Percentiles rank a stretch among this genome's conserved stretches.
Conservation (phyloP, 139 green algal genomes). For the Chlamydomonas sp. region DNA sequence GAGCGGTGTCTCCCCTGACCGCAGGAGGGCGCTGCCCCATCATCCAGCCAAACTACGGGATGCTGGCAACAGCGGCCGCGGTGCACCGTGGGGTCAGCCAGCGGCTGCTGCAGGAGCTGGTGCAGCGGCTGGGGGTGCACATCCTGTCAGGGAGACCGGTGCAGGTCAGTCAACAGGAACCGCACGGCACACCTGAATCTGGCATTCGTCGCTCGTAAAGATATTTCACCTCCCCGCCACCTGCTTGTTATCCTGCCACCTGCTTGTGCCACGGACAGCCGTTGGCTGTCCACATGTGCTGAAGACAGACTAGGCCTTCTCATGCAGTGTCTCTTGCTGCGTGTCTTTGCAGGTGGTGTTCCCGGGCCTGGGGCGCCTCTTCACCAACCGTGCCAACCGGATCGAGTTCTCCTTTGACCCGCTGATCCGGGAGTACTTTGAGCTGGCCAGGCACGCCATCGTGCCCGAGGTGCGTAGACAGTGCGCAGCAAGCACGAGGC, state of each 20-base stretch:
- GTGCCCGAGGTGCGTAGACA: conserved; percentile 48
- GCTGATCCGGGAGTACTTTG: conserved; percentile 57
- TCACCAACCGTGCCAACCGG: conserved; percentile 56
- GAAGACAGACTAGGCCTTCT: not conserved
- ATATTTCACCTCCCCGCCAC: too few relatives aligned
- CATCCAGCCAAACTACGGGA: conserved; percentile 60
- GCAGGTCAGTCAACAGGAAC: not conserved
- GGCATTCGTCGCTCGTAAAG: too few relatives aligned
- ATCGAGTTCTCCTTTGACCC: conserved; percentile 66
- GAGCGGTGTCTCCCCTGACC: not conserved
- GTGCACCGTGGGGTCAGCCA: conserved; percentile 58
- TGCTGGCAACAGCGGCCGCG: conserved; percentile 47
- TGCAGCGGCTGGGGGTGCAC: conserved; percentile 60
- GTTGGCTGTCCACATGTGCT: not conserved
- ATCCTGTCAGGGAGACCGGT: conserved; percentile 55
- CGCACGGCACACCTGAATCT: too few relatives aligned
- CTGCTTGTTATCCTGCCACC: too few relatives aligned
- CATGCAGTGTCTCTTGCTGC: not conserved
- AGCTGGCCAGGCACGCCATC: conserved; percentile 46
- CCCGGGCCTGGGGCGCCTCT: conserved; percentile 52
- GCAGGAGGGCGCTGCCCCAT: conserved; percentile 55
- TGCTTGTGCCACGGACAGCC: not conserved
- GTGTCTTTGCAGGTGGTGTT: conserved; percentile 54
- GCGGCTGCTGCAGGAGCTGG: conserved; percentile 58
- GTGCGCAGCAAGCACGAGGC: too few relatives aligned